Evolutionary conservation across 805 yeast species (phyloP).

Genomic region (Priceomyces medius): DNA sequence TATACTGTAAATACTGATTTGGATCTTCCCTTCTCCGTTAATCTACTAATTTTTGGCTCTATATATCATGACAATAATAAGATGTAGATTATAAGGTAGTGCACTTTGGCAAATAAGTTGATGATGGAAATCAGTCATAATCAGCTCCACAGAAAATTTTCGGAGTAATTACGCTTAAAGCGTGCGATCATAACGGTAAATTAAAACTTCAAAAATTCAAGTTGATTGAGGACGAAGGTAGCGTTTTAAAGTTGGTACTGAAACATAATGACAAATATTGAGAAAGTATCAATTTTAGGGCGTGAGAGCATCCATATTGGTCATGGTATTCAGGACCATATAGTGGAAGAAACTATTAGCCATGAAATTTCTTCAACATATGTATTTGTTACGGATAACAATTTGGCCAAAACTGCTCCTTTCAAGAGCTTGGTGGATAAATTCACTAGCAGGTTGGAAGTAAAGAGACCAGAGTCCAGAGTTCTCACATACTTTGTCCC

Average conservation of each 20-base stretch:
- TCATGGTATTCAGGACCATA: constrained; percentile 70
- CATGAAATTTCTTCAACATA: constrained; percentile 82
- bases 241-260: constrained; percentile 1
- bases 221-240: neutral
- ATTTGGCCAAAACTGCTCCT: constrained; percentile 67
- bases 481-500: constrained; percentile 71
- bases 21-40: neutral
- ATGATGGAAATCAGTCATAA: neutral
- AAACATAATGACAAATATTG: constrained; percentile 22
- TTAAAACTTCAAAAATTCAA: neutral
- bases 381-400: constrained; percentile 84
- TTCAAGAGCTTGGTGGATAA: constrained; percentile 46
- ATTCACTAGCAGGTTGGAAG: constrained; percentile 38
- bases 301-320: constrained; percentile 87
- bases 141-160: constrained; percentile 3
- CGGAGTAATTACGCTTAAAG: neutral
- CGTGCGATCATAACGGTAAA: no score
- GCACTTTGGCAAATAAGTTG: neutral
- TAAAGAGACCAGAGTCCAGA: constrained; percentile 54
- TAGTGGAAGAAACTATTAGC: constrained; percentile 63
- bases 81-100: neutral
- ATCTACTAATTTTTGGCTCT: neutral
- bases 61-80: no score
- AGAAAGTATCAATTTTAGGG: constrained; percentile 76
- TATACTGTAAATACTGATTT: constrained; percentile 1